Evolutionary conservation across 805 yeast species (phyloP).

Genomic region (Saccharomyces jurei): DNA sequence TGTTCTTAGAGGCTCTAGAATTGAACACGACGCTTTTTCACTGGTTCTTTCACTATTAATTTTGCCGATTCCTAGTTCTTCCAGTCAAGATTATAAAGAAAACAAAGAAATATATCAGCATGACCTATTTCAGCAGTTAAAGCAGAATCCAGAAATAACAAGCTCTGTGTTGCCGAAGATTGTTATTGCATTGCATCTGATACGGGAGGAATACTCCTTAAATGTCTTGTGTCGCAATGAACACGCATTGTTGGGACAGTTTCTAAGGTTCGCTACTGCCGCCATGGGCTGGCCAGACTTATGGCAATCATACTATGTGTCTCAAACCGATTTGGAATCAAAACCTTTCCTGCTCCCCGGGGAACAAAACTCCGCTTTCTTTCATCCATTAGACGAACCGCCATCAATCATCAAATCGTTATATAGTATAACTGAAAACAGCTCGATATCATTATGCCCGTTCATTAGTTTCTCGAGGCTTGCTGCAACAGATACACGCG

Average conservation of each 20-base stretch:
- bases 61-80: neutral
- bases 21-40: slow-evolving; percentile 6
- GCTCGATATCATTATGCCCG: slow-evolving; percentile 31
- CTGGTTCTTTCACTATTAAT: slow-evolving; percentile 8
- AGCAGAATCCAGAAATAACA: slow-evolving; percentile 8
- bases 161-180: slow-evolving; percentile 43
- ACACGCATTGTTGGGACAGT: slow-evolving; percentile 37
- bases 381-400: slow-evolving; percentile 29
- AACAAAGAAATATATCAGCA: slow-evolving; percentile 3
- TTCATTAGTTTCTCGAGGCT: slow-evolving; percentile 61
- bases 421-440: slow-evolving; percentile 27
- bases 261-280: slow-evolving; percentile 52
- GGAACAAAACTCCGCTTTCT: slow-evolving; percentile 6
- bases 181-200: slow-evolving; percentile 59
- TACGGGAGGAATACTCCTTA: slow-evolving; percentile 67
- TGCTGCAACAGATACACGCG: slow-evolving; percentile 45
- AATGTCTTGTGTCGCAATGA: slow-evolving; percentile 38
- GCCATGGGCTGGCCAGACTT: slow-evolving; percentile 69
- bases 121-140: slow-evolving; percentile 13
- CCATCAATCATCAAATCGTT: slow-evolving; percentile 37
- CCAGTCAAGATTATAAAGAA: neutral
- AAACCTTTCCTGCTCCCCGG: neutral
- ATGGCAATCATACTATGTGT: slow-evolving; percentile 53
- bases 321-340: neutral
- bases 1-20: neutral